phyloP scores from a whole-genome alignment of 441 rosid species.

The Geranium incanum region DNA sequence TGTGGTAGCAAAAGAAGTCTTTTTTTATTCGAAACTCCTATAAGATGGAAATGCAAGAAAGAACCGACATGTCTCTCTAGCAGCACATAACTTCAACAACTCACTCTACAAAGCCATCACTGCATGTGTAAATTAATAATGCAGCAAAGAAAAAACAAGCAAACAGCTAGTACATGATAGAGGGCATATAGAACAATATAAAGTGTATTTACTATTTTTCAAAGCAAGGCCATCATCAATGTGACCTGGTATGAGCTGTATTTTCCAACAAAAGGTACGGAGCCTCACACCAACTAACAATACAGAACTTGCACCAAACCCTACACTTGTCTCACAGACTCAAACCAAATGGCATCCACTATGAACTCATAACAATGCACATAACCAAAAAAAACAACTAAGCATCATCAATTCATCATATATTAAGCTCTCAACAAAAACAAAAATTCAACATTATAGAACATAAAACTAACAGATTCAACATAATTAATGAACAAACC shows the following conservation, averaged over 20 bases:
- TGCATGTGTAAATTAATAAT: not conserved
- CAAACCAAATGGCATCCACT: not conserved
- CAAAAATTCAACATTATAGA: not conserved
- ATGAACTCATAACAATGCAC: not conserved
- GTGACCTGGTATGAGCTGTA: constrained; percentile 23
- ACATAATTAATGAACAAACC: constrained; percentile 32
- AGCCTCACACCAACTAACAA: constrained; percentile 24
- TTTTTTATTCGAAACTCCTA: not conserved
- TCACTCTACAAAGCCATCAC: not conserved
- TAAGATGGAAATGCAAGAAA: not conserved
- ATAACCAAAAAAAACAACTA: not conserved
- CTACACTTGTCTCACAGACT: constrained; percentile 18
- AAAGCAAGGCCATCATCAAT: not conserved
- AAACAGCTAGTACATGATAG: not conserved
- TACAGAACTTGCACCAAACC: constrained; percentile 29
- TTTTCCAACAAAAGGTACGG: constrained; percentile 30
- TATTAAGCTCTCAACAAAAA: not conserved
- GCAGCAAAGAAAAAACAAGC: not conserved
- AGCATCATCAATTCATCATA: not conserved
- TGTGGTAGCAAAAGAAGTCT: not conserved
- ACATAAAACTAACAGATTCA: not conserved
- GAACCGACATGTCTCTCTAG: not conserved
- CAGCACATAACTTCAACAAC: not conserved
- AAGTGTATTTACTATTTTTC: not conserved
- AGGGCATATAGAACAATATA: not conserved